Conservation (phyloP, 2,329 filamentous ascomycete species). For the Penicillium sp. region DNA sequence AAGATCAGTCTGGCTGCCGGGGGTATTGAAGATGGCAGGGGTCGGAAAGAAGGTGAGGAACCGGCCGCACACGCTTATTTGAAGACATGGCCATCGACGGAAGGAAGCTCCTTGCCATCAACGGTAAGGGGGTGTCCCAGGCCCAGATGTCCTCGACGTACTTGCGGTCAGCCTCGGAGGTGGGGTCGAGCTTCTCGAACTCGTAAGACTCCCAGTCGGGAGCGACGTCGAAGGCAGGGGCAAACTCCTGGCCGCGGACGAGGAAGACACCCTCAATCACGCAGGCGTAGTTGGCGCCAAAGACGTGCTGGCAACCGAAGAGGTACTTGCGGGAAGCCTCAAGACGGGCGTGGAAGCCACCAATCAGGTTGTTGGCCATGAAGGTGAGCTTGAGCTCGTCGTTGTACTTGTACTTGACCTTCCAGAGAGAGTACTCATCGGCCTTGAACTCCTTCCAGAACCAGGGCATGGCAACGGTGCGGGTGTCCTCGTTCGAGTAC, state of each 20-base stretch:
- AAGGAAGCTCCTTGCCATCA: conserved; percentile 81
- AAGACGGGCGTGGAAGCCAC: conserved; percentile 93
- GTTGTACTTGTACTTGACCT: conserved; percentile 97
- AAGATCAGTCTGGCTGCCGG: conserved; percentile 6
- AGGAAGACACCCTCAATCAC: conserved; percentile 91
- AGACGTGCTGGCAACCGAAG: conserved; percentile 87
- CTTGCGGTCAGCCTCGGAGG: conserved; percentile 75
- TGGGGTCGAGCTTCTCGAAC: conserved; percentile 93
- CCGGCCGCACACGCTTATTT: conserved; percentile 61
- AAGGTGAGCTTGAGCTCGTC: conserved; percentile 94
- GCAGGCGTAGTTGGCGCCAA: conserved; percentile 80
- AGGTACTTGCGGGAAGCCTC: conserved; percentile 97
- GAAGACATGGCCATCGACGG: conserved; percentile 95
- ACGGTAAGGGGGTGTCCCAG: conserved; percentile 80
- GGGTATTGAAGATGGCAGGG: conserved; percentile 20
- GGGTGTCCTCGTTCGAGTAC: conserved; percentile 94
- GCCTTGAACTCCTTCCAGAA: conserved; percentile 97
- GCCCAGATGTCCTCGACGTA: conserved; percentile 84
- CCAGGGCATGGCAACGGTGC: conserved; percentile 78
- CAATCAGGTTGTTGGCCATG: conserved; percentile 99
- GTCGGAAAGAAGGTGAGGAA: conserved; percentile 1
- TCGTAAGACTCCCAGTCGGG: conserved; percentile 95
- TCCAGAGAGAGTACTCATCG: conserved; percentile 94
- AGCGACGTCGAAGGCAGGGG: conserved; percentile 89
- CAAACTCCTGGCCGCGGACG: conserved; percentile 81